Evolutionary conservation across 805 yeast species (phyloP).

Genomic region (Saturnispora quitensis): DNA sequence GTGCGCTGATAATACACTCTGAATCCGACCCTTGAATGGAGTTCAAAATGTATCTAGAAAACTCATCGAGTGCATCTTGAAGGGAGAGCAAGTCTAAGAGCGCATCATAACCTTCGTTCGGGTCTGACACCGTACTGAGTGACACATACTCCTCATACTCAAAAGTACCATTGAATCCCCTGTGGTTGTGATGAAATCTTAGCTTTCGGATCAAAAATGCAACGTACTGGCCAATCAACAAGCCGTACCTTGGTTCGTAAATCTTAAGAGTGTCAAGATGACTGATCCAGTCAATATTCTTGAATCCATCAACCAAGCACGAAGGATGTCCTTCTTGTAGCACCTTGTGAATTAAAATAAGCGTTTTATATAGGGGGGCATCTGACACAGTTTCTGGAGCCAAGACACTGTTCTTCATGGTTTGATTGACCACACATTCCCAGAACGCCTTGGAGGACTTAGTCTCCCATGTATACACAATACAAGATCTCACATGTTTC

Average conservation of each 20-base stretch:
- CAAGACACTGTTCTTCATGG: slow-evolving; percentile 53
- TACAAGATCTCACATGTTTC: slow-evolving; percentile 92
- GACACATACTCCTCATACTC: slow-evolving; percentile 95
- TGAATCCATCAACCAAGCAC: slow-evolving; percentile 68
- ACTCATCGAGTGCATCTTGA: slow-evolving; percentile 75
- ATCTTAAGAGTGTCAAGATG: slow-evolving; percentile 53
- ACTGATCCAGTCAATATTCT: slow-evolving; percentile 69
- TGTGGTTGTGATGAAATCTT: slow-evolving; percentile 73
- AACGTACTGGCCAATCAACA: slow-evolving; percentile 70
- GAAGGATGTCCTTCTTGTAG: slow-evolving; percentile 97
- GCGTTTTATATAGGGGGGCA: slow-evolving; percentile 74
- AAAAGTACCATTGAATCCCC: slow-evolving; percentile 89
- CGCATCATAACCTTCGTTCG: slow-evolving; percentile 91
- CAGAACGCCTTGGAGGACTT: slow-evolving; percentile 77
- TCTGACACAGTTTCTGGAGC: slow-evolving; percentile 27
- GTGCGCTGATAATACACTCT: slow-evolving; percentile 76
- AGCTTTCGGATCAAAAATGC: slow-evolving; percentile 61
- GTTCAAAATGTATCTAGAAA: slow-evolving; percentile 65
- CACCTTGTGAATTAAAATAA: slow-evolving; percentile 81
- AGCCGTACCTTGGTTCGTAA: slow-evolving; percentile 49
- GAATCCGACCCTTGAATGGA: slow-evolving; percentile 44
- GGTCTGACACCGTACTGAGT: slow-evolving; percentile 78
- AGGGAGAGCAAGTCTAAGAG: slow-evolving; percentile 75
- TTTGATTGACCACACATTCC: slow-evolving; percentile 70
- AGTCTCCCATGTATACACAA: slow-evolving; percentile 95